These are phyloP conservation scores for Naganishia kalamii DNA, from an alignment of 768 basidiomycete species.

Conservation along the genomic window DNA sequence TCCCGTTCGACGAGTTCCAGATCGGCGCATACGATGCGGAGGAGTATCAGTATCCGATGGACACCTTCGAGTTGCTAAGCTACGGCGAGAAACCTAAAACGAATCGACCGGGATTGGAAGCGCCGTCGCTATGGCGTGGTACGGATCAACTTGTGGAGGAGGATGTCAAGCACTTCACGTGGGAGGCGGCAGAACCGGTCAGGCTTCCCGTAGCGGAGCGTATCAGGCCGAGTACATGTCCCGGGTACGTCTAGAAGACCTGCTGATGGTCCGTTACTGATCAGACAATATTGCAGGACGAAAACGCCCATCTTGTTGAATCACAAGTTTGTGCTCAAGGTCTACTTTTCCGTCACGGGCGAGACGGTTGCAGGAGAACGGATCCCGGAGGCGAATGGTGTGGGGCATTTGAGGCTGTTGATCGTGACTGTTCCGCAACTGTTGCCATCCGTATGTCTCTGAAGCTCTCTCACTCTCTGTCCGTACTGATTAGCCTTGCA, in stretches of 20 bases:
- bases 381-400: not conserved
- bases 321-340: conserved; percentile 3
- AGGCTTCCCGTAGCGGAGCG: conserved; percentile 5
- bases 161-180: not conserved
- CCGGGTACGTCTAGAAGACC: not conserved
- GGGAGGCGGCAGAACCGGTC: not conserved
- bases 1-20: conserved; percentile 3
- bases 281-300: not conserved
- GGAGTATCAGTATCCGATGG: not conserved
- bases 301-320: not conserved
- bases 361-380: not conserved
- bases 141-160: not conserved
- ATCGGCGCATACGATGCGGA: not conserved
- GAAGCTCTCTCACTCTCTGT: not conserved
- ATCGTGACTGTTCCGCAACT: not conserved
- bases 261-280: too few relatives aligned
- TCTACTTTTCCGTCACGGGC: conserved; percentile 12
- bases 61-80: not conserved
- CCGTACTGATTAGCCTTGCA: not conserved
- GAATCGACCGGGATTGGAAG: not conserved
- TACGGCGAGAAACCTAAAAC: not conserved
- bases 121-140: not conserved
- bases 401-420: not conserved
- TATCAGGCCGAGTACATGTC: not conserved
- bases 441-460: not conserved